Base-by-base conservation (phyloP, 2,329 filamentous ascomycete genomes). In the Cercospora beticola region DNA sequence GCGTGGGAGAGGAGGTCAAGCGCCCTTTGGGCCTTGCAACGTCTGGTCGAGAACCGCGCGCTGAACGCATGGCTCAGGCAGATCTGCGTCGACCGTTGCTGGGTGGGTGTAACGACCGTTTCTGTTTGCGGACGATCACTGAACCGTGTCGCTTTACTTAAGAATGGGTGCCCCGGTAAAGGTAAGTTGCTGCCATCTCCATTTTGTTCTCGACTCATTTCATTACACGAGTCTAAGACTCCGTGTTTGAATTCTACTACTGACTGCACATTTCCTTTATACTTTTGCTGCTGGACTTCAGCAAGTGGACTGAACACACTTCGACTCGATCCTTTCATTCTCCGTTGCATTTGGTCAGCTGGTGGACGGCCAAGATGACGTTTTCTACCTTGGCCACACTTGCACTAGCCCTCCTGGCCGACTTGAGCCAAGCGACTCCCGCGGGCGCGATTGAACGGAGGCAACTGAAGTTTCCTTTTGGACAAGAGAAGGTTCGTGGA, bases 401-500 rank as follows among this genome's bases (percentile, higher is more conserved):
- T 43, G 74, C 72, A 49, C 66, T 70, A 26, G 72, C 70, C n/a
- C 58, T 77, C 60, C 70, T 78, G 5, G 70, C 72, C 30, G 69
- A 71, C 31, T 60, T 76, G 28, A 65, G 68, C 65, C 49, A 72
- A 46, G 73, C 72, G 16, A 68, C 70, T 26, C 76, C 75, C 4
- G 62, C 74, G 14, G 57, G 73, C 16, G 57, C 62, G 14, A 4
- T 74, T 14, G 67, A 70, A 49, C 72, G 67, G 62, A 63, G 73
- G 49, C 65, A 62, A 52, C 8, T 68, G 61, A 66, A 73, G 66
- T 89, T 88, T 72, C 78, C 85, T 73, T 89, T 86, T 77, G 81
- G 83, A 66, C 76, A 76, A 54, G 74, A 84, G 21, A 88, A 87
- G 74, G 84, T 90, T 52, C 85, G 87, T 12, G 88, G 88, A 65